Evolutionary conservation across 2,329 filamentous ascomycete species (phyloP), one percentile per base, ranked within the genome.

Genomic region (Claviceps lovelessii): DNA sequence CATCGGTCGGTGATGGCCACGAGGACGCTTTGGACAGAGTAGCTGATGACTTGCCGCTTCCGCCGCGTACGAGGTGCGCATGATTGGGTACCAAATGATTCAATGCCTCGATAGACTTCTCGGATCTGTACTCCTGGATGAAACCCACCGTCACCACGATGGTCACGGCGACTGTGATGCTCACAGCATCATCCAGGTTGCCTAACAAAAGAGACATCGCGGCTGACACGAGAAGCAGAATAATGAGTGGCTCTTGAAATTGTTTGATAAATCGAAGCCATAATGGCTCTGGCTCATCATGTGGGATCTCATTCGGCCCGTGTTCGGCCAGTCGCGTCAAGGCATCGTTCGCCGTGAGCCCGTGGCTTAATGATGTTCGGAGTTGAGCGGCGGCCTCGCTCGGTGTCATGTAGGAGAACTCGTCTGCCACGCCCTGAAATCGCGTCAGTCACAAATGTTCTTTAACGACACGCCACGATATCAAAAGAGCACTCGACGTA

Each of bases 91-190:
- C 91, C 31, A 98, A 75, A 63, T 93, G 88, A 65, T 87, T 96
- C 61, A 98, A 75, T 23, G 93, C 93, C 70, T 98, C 93, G 60
- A 98, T 83, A 3, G 91, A 97, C 70, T 98, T 94, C 68, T 98
- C 93, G 8, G 93, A 97, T 56, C 93, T 80, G 68, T 98, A 98
- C 71, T 98, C 93, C 67, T 98, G 93, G 53, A 97, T 83, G 62
- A 98, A 98, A 2, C 91, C 93, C 46, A 98, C 93, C 0, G 86
- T 86, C 29, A 98, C 90, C 6, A 98, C 93, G 62, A 98, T 98
- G 31, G 90, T 95, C 28, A 98, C 93, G 2, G 93, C 93, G 37
- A 95, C 84, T 0, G 91, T 87, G 65, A 98, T 98, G 69, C 91
- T 97, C 63, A 98, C 73, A 6, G 91, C 91, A 72, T 98, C 94